Base-by-base conservation (phyloP, 768 basidiomycete genomes). In the Suillus occidentalis region DNA sequence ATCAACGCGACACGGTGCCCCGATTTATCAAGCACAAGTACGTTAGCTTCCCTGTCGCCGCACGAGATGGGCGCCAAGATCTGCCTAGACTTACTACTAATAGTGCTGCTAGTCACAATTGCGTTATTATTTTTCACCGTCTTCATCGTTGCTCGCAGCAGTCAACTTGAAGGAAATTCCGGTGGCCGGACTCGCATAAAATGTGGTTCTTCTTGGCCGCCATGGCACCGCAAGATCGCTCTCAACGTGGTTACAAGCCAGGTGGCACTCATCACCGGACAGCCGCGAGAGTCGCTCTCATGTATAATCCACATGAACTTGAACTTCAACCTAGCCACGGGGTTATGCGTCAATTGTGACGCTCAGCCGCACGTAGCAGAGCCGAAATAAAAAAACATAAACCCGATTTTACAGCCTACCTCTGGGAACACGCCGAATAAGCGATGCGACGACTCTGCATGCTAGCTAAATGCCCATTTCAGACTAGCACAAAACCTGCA, bases 21-120 rank as follows among this genome's bases (percentile, higher is more conserved):
- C 62, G 49, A 53, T 37, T 42, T 43, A 65, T 65, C 62, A 31
- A 49, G 60, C 49, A 45, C 60, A n/a, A 9, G 28, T 31, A 13
- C 5, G 39, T 31, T 31, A 31, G 31, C 31, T 31, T 31, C 31
- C 31, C 36, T 55, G 31, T 55, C 53, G 53, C 53, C 53, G 53
- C 37, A 57, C 22, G 56, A 14, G 53, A 55, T 20, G 43, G 40
- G 40, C 40, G 40, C 14, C 8, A 45, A 47, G 28, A 52, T 52
- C 50, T 16, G 18, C 42, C 37, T 39, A 36, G 31, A 31, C 31
- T 31, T 4, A 31, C 31, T 31, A 28, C 28, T 28, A n/a, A n/a
- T n/a, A 31, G 31, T 31, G 31, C 31, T 31, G 31, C 31, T 31
- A 31, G 31, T 31, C 31, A 3, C 31, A 31, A 31, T 31, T 31